Evolutionary conservation across 352 stramenopile species (phyloP).

Genomic region (Phytophthora macrochlamydospora): DNA sequence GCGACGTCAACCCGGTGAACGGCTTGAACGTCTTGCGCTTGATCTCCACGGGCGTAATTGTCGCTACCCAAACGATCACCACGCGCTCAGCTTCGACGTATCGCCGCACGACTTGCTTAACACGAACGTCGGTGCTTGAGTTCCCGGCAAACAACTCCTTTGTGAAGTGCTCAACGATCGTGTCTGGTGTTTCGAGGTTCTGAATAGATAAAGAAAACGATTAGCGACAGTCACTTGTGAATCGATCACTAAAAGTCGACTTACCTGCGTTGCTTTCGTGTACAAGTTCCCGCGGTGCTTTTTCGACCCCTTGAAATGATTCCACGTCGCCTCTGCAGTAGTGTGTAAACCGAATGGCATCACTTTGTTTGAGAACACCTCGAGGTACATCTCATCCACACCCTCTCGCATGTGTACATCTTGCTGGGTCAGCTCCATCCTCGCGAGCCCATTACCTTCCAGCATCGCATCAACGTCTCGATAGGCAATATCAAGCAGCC

Average conservation of each 20-base stretch:
- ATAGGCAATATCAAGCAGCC: slow-evolving; percentile 28
- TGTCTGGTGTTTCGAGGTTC: slow-evolving; percentile 7
- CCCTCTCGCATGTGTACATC: slow-evolving; percentile 34
- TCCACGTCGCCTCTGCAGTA: slow-evolving; percentile 35
- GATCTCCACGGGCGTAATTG: slow-evolving; percentile 8
- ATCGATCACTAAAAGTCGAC: background rate
- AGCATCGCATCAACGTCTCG: slow-evolving; percentile 31
- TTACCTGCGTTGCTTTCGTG: slow-evolving; percentile 36
- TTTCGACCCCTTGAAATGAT: slow-evolving; percentile 41
- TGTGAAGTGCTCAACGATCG: slow-evolving; percentile 19
- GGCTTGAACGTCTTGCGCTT: slow-evolving; percentile 4
- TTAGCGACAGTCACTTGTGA: background rate
- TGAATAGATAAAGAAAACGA: background rate
- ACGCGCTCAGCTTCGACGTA: slow-evolving; percentile 5
- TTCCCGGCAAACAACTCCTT: slow-evolving; percentile 14
- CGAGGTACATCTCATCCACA: slow-evolving; percentile 29
- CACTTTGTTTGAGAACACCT: slow-evolving; percentile 37
- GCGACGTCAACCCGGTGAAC: slow-evolving; percentile 19
- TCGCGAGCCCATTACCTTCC: slow-evolving; percentile 27
- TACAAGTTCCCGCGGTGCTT: slow-evolving; percentile 42
- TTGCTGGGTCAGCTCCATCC: slow-evolving; percentile 31
- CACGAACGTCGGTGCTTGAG: slow-evolving; percentile 13
- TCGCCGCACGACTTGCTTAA: slow-evolving; percentile 14
- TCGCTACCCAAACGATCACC: slow-evolving; percentile 12
- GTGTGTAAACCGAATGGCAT: slow-evolving; percentile 33